These are phyloP conservation scores for Colletotrichum nymphaeae DNA, from an alignment of 2,329 filamentous ascomycete species.

Conservation along the genomic window DNA sequence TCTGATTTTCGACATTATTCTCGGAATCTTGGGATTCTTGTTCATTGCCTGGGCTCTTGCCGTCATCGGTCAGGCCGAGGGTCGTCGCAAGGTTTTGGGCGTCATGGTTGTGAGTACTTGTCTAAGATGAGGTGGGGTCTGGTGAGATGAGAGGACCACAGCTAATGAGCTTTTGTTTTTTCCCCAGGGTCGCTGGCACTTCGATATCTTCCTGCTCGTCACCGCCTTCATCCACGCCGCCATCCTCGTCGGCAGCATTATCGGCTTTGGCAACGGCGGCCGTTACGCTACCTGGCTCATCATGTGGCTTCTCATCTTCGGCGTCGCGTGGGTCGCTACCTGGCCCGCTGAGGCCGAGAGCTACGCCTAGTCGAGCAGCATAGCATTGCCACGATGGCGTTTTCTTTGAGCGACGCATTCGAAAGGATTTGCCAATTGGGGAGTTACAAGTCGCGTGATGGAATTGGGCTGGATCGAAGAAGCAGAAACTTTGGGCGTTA, in stretches of 20 bases:
- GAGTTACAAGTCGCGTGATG: background rate
- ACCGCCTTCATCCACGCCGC: slow-evolving; percentile 17
- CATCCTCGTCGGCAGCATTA: slow-evolving; percentile 15
- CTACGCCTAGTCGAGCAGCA: background rate
- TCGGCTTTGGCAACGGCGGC: slow-evolving; percentile 10
- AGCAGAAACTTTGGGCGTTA: background rate
- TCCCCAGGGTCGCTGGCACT: slow-evolving; percentile 18
- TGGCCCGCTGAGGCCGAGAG: slow-evolving; percentile 29
- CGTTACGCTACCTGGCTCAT: slow-evolving; percentile 20
- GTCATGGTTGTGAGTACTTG: slow-evolving; percentile 23
- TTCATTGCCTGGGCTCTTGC: slow-evolving; percentile 30
- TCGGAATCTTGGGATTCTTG: slow-evolving; percentile 20
- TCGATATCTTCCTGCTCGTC: slow-evolving; percentile 20
- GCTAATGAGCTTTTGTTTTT: background rate
- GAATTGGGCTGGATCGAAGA: background rate
- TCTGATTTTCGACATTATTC: slow-evolving; percentile 18
- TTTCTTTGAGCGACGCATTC: no score
- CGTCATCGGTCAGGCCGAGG: slow-evolving; percentile 27
- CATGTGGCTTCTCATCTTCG: slow-evolving; percentile 32
- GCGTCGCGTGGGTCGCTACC: slow-evolving; percentile 25
- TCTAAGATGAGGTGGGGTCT: background rate
- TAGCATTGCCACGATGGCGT: no score
- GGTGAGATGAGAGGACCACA: background rate
- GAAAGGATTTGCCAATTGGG: background rate
- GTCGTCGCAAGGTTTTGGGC: slow-evolving; percentile 24